phyloP scores from a whole-genome alignment of 208 protist species.

The Endotrypanum monterogeii region DNA sequence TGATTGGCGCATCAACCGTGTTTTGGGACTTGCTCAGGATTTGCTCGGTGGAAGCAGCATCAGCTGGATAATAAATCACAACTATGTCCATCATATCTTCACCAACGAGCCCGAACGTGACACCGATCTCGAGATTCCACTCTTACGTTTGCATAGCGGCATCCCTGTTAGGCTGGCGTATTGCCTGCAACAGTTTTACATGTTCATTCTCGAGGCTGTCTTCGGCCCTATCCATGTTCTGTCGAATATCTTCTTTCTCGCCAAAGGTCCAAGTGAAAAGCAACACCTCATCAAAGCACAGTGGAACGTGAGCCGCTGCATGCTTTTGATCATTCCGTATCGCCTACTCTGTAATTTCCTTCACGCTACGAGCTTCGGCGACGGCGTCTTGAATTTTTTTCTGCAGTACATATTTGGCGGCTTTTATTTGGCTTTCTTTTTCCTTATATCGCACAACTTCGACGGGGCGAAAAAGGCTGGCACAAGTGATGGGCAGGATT shows the following conservation, averaged over 20 bases:
- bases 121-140: constrained; percentile 71
- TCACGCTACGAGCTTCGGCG: constrained; percentile 48
- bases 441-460: constrained; percentile 86
- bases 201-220: constrained; percentile 64
- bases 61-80: constrained; percentile 78
- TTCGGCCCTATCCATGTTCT: constrained; percentile 76
- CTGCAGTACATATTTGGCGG: constrained; percentile 73
- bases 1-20: constrained; percentile 63
- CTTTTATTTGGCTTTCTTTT: constrained; percentile 85
- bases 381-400: constrained; percentile 44
- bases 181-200: constrained; percentile 79
- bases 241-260: constrained; percentile 61
- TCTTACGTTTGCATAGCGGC: constrained; percentile 66
- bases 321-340: constrained; percentile 64
- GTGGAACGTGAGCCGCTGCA: constrained; percentile 55
- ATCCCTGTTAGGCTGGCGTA: constrained; percentile 62
- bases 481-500: constrained; percentile 53
- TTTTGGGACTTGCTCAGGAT: constrained; percentile 70
- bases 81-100: constrained; percentile 81
- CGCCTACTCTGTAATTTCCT: constrained; percentile 59
- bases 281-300: constrained; percentile 51
- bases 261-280: constrained; percentile 57
- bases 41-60: constrained; percentile 75
- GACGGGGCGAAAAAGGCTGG: constrained; percentile 66
- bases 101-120: constrained; percentile 73